Base-by-base conservation (phyloP, 805 yeast species). In the Nakazawaea populi region DNA sequence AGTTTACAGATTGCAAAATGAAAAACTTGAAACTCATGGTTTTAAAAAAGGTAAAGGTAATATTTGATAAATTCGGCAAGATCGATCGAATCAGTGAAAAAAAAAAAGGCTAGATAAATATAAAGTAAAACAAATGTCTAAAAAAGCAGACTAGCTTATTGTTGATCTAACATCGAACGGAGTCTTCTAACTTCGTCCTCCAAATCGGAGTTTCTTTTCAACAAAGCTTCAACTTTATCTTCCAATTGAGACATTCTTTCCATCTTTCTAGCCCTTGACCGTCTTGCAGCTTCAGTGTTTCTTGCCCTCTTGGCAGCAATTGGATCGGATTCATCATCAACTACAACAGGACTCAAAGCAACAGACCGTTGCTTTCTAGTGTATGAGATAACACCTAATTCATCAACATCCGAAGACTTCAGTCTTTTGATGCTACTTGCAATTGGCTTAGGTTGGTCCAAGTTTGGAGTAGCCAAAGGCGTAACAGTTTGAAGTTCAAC, bases 261-360 rank as follows among this genome's bases (percentile, higher is more conserved):
- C 83, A 87, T 83, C 69, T 91, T 89, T 67, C 96, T 82, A 28
- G 97, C 97, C 62, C 97, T 77, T 30, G 96, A 89, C 64, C 97
- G 81, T 68, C 97, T 83, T 6, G 97, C 97, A 58, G 98, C 97
- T 65, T 90, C 96, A n/a, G 92, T 92, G 77, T 94, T 92, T 69
- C 92, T 84, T 7, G 98, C 98, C 66, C 98, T 84, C 73, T 92
- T 92, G 60, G 87, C 67, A 44, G 89, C 80, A 52, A 77, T 78
- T n/a, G 85, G 80, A 66, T 90, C 96, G 46, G 65, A 69, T 29
- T 73, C 65, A 43, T 76, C 79, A 34, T 79, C 75, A 37, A 38
- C 28, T 44, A 79, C 77, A 51, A 90, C 76, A 8, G 96, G 96
- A 58, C 76, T 72, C 67, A 89, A 75, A 7, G 96, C 95, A 53